Conservation (phyloP, 2,329 filamentous ascomycete species). For the Aspergillus thermomutatus region DNA sequence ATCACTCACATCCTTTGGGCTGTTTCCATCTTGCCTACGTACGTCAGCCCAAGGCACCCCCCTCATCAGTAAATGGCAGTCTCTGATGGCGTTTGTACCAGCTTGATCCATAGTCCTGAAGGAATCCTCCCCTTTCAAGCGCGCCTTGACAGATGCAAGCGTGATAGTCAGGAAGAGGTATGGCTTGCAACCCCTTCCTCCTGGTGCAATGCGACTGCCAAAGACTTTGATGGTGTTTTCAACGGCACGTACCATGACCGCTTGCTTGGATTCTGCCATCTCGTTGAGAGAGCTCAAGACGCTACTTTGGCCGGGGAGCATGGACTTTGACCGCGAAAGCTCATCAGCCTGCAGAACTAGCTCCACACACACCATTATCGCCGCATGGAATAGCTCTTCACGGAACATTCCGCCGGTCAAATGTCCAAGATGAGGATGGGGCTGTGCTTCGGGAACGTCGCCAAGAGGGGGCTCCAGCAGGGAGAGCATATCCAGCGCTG, state of each 20-base stretch:
- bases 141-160: slow-evolving; percentile 30
- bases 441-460: slow-evolving; percentile 13
- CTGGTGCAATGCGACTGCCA: slow-evolving; percentile 22
- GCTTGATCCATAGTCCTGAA: slow-evolving; percentile 21
- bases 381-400: slow-evolving; percentile 32
- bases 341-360: slow-evolving; percentile 29
- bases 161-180: slow-evolving; percentile 29
- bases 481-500: slow-evolving; percentile 33
- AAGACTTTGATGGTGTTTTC: slow-evolving; percentile 28
- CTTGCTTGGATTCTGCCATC: slow-evolving; percentile 30
- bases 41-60: slow-evolving; percentile 22
- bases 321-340: slow-evolving; percentile 9
- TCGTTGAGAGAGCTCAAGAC: slow-evolving; percentile 21
- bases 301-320: slow-evolving; percentile 7
- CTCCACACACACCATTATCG: slow-evolving; percentile 32
- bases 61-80: slow-evolving; percentile 21
- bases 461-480: slow-evolving; percentile 22
- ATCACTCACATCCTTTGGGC: slow-evolving; percentile 16
- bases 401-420: slow-evolving; percentile 35
- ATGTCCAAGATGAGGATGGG: slow-evolving; percentile 28
- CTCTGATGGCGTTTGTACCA: slow-evolving; percentile 19
- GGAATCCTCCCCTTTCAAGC: slow-evolving; percentile 29
- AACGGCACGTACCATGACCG: slow-evolving; percentile 27
- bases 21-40: slow-evolving; percentile 12
- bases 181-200: slow-evolving; percentile 28